A percentile compares a stretch with the other conserved stretches of the same genome.
Evolutionary conservation across 352 stramenopile species (phyloP).

Genomic region (Blastocystis sp.): DNA sequence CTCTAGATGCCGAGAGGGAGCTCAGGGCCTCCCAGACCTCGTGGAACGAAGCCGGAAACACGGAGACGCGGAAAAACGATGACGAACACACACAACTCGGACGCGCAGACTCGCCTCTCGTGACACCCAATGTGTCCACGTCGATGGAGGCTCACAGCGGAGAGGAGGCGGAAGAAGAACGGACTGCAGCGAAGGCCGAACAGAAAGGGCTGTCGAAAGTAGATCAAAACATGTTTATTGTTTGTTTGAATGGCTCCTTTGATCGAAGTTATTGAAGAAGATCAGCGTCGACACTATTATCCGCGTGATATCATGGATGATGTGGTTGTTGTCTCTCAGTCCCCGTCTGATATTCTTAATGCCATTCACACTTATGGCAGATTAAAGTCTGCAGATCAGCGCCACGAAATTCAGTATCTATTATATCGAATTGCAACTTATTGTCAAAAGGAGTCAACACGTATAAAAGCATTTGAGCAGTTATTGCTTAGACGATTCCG

Average conservation of each 20-base stretch:
- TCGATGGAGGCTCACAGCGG: neutral
- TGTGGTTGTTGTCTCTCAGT: neutral
- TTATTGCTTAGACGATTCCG: neutral
- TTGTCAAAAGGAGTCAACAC: neutral
- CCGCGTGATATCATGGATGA: neutral
- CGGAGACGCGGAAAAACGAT: neutral
- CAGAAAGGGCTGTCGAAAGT: neutral
- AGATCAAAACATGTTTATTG: neutral
- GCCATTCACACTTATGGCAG: neutral
- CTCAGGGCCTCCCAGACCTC: too few species aligned
- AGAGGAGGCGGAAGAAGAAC: neutral
- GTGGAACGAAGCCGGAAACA: neutral
- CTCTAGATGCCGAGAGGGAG: too few species aligned
- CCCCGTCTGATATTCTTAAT: neutral
- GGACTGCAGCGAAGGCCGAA: neutral
- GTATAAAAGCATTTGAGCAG: neutral
- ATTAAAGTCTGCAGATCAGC: neutral
- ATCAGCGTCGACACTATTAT: neutral
- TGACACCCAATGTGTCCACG: neutral
- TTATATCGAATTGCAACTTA: neutral
- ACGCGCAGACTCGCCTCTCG: neutral
- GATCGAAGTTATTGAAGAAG: neutral
- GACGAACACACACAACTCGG: neutral
- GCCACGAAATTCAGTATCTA: neutral
- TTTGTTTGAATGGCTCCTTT: constrained; percentile 11